Percentiles rank a stretch among this genome's conserved stretches.
phyloP scores from a whole-genome alignment of 345 rosid genomes.

The Eucalyptus pauciflora region DNA sequence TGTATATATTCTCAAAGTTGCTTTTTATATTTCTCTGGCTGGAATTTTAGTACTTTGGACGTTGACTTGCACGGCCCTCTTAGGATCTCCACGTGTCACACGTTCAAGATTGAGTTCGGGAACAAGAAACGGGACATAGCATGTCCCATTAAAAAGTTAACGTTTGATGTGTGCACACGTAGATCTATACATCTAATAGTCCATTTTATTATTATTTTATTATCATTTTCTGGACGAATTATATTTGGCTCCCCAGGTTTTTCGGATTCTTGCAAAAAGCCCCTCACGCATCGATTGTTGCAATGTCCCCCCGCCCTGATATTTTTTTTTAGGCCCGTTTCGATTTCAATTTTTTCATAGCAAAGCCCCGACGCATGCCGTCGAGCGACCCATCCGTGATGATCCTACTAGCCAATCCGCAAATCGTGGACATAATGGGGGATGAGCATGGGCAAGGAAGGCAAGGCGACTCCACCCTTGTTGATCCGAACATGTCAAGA shows the following conservation, averaged over 20 bases:
- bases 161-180: neutral
- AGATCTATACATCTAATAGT: neutral
- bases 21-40: neutral
- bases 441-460: neutral
- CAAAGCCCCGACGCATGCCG: neutral
- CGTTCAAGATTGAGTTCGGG: neutral
- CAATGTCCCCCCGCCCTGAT: neutral
- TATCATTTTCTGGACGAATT: neutral
- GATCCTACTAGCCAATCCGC: neutral
- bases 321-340: neutral
- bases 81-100: neutral
- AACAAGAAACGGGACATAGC: neutral
- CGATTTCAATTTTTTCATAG: neutral
- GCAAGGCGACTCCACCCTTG: neutral
- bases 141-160: neutral
- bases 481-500: neutral
- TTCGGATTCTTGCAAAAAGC: neutral
- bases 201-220: neutral
- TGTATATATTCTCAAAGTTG: neutral
- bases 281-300: neutral
- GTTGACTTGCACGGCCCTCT: neutral
- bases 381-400: neutral
- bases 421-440: neutral
- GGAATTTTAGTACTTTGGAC: neutral
- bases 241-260: neutral